phyloP scores from a whole-genome alignment of 768 basidiomycete species.

The Mrakia frigida region DNA sequence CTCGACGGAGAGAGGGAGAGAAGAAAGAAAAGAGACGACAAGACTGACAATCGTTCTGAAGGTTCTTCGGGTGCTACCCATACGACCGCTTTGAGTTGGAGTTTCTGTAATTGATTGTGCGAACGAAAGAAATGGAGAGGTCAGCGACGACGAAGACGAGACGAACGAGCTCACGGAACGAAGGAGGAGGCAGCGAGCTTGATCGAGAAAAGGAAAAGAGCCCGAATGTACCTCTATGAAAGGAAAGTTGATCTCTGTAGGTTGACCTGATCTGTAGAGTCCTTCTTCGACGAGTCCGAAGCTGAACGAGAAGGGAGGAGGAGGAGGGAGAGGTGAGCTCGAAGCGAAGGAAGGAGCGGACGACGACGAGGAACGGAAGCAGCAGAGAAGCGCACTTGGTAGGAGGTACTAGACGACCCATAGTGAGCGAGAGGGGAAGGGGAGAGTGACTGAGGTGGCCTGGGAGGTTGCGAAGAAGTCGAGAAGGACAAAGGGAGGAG shows the following conservation, averaged over 20 bases:
- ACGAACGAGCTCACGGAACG: neutral
- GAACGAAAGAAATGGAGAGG: neutral
- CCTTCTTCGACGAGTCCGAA: slow-evolving; percentile 46
- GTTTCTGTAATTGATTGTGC: too few relatives aligned
- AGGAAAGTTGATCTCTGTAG: slow-evolving; percentile 38
- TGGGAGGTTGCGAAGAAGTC: neutral
- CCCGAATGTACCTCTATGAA: slow-evolving; percentile 33
- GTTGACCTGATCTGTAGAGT: slow-evolving; percentile 45
- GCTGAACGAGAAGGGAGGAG: slow-evolving; percentile 32
- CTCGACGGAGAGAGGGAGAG: too few relatives aligned
- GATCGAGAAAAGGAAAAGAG: neutral
- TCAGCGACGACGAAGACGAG: neutral
- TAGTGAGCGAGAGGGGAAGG: neutral
- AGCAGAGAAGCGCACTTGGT: neutral
- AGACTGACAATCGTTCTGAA: slow-evolving; percentile 41
- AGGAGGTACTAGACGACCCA: slow-evolving; percentile 7
- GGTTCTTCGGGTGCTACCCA: slow-evolving; percentile 47
- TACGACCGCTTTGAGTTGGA: slow-evolving; percentile 36
- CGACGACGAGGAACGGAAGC: neutral
- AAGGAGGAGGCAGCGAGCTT: neutral
- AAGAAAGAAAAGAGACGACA: neutral
- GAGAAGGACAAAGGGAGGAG: neutral
- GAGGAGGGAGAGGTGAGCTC: neutral
- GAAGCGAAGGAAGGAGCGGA: too few relatives aligned
- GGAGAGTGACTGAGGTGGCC: neutral